Percentiles rank a stretch among this genome's conserved stretches.
Conservation (phyloP, 768 basidiomycete species). For the Boletus reticuloceps region DNA sequence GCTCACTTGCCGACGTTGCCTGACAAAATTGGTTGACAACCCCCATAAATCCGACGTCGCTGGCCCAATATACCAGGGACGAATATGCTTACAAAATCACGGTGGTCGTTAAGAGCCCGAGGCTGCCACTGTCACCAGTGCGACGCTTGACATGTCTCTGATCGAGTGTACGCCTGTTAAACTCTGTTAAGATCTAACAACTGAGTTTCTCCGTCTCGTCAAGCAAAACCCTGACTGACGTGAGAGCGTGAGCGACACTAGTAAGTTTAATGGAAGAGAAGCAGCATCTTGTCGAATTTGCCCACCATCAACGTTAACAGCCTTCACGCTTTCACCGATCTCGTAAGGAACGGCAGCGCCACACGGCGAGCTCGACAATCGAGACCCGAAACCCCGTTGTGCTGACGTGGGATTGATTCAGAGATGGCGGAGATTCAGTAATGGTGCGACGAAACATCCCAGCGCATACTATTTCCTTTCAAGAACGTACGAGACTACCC, state of each 20-base stretch:
- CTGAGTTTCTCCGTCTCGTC: not conserved
- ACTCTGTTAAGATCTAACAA: not conserved
- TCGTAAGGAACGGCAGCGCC: slow-evolving; percentile 15
- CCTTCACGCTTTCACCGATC: not conserved
- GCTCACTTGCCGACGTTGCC: slow-evolving; percentile 21
- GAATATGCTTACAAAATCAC: not conserved
- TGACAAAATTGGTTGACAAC: slow-evolving; percentile 17
- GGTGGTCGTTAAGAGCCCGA: too few relatives aligned
- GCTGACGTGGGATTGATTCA: too few relatives aligned
- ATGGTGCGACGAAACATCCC: too few relatives aligned
- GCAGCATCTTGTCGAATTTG: not conserved
- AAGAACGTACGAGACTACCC: too few relatives aligned
- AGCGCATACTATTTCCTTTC: too few relatives aligned
- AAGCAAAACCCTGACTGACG: slow-evolving; percentile 5
- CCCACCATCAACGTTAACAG: slow-evolving; percentile 1
- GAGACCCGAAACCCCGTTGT: too few relatives aligned
- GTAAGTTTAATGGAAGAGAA: slow-evolving; percentile 14
- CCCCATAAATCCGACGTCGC: not conserved
- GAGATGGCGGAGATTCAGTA: too few relatives aligned
- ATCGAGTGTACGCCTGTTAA: too few relatives aligned
- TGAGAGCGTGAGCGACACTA: slow-evolving; percentile 14
- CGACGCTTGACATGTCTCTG: not conserved
- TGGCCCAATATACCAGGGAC: not conserved
- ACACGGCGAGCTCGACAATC: slow-evolving; percentile 17
- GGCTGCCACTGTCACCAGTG: not conserved